Evolutionary conservation across 208 protist species (phyloP).

Genomic region (Balamuthia mandrillaris): DNA sequence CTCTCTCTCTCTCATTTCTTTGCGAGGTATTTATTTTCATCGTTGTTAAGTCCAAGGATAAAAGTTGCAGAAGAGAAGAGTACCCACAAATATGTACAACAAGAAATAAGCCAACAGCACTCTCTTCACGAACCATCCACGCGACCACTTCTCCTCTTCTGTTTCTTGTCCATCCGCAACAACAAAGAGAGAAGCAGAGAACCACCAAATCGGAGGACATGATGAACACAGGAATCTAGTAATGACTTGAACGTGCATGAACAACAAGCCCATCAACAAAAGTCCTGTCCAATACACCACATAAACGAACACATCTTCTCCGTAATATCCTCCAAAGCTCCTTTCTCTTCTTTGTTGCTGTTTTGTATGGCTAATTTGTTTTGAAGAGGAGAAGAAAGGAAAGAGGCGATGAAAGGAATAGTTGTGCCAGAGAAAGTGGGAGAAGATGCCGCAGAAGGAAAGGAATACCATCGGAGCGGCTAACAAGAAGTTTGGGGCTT

Average conservation of each 20-base stretch:
- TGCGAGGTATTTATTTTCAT: too few relatives aligned
- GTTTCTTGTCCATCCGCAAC: neutral
- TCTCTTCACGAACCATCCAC: neutral
- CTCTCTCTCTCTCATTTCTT: too few relatives aligned
- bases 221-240: slow-evolving; percentile 61
- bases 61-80: slow-evolving; percentile 53
- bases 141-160: neutral
- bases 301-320: slow-evolving; percentile 27
- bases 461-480: slow-evolving; percentile 59
- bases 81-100: slow-evolving; percentile 49
- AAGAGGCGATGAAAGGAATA: too few relatives aligned
- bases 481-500: slow-evolving; percentile 63
- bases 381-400: neutral
- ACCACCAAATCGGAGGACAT: slow-evolving; percentile 54
- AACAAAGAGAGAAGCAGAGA: slow-evolving; percentile 1
- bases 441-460: neutral
- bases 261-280: slow-evolving; percentile 35
- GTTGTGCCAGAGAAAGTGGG: too few relatives aligned
- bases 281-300: slow-evolving; percentile 30
- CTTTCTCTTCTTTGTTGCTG: neutral
- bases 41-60: slow-evolving; percentile 60
- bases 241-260: slow-evolving; percentile 68
- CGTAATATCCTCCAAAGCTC: neutral
- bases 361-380: neutral
- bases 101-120: slow-evolving; percentile 49